Evolutionary conservation across 805 yeast species (phyloP).

Genomic region (Candida tallmaniae): DNA sequence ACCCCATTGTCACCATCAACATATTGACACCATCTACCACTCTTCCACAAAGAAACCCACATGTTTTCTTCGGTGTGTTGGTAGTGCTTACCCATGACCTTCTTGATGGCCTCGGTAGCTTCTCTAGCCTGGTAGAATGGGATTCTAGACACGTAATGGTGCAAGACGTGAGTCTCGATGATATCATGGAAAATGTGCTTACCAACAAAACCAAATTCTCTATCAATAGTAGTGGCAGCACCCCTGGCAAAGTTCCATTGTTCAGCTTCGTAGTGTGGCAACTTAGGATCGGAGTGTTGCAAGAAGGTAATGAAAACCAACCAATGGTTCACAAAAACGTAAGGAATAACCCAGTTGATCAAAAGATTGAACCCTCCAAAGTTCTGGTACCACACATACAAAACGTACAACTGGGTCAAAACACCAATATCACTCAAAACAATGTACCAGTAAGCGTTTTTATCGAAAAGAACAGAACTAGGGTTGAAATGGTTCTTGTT

Average conservation of each 20-base stretch:
- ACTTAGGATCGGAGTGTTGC: conserved; percentile 74
- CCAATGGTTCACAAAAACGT: conserved; percentile 84
- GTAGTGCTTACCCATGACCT: conserved; percentile 84
- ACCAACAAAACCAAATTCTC: conserved; percentile 80
- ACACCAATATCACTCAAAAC: conserved; percentile 73
- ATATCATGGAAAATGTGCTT: conserved; percentile 79
- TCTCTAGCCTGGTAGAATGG: conserved; percentile 86
- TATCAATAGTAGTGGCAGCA: conserved; percentile 84
- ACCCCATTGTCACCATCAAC: conserved; percentile 72
- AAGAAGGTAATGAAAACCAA: conserved; percentile 79
- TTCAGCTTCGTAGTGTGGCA: conserved; percentile 73
- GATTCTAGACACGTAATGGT: conserved; percentile 77
- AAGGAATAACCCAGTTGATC: conserved; percentile 74
- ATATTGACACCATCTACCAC: conserved; percentile 63
- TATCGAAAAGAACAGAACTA: conserved; percentile 66
- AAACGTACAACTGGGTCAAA: conserved; percentile 43
- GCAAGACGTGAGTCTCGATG: conserved; percentile 86
- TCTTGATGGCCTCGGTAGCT: conserved; percentile 72
- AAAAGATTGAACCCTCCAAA: conserved; percentile 62
- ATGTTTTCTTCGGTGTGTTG: conserved; percentile 63
- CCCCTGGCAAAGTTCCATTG: conserved; percentile 88
- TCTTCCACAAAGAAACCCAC: conserved; percentile 63
- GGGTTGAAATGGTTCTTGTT: conserved; percentile 70
- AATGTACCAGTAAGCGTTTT: conserved; percentile 67
- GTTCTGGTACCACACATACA: conserved; percentile 56